These are phyloP conservation scores for Fusarium mundagurra DNA, from an alignment of 2,329 filamentous ascomycete species.

Conservation along the genomic window DNA sequence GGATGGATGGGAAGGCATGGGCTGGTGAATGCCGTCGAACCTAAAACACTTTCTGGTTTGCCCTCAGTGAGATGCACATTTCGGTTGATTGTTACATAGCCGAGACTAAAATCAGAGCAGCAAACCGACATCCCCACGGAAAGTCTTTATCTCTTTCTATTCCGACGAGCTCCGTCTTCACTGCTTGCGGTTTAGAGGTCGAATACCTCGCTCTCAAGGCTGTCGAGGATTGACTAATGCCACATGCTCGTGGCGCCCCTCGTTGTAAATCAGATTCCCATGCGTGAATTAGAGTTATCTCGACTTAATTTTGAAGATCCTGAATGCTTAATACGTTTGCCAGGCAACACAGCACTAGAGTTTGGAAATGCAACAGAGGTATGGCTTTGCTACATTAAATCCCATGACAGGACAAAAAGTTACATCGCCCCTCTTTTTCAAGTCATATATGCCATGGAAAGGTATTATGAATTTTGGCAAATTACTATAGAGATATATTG, in stretches of 20 bases:
- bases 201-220: neutral
- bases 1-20: neutral
- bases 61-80: rapidly evolving
- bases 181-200: rapidly evolving
- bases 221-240: rapidly evolving
- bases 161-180: rapidly evolving
- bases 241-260: rapidly evolving
- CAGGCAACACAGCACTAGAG: neutral
- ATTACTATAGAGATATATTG: rapidly evolving
- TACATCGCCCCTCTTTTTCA: no score
- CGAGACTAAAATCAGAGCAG: no score
- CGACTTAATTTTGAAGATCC: rapidly evolving
- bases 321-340: no score
- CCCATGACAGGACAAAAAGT: neutral
- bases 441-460: no score
- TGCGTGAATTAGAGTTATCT: rapidly evolving
- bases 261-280: no score
- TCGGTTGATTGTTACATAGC: neutral
- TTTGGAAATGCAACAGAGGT: neutral
- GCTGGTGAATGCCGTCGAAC: neutral
- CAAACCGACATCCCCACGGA: neutral
- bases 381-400: neutral
- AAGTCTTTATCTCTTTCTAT: neutral
- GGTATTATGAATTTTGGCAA: neutral
- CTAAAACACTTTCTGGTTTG: neutral